Conservation (phyloP, 129 eudicot species). For the Flaveria bidentis region DNA sequence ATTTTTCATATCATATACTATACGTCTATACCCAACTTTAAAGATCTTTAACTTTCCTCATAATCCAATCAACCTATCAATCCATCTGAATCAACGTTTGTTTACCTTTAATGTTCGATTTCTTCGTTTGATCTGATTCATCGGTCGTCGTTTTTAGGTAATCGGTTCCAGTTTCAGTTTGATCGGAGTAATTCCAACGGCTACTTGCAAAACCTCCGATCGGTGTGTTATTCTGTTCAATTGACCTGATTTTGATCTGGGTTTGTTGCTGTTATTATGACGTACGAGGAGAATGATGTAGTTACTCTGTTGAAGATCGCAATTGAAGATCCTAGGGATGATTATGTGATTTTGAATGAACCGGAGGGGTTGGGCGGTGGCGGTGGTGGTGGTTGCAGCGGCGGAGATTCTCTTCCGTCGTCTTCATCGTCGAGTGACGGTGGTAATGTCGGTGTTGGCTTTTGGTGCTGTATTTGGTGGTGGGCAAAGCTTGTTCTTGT, state of each 20-base stretch:
- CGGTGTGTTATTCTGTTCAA: background rate
- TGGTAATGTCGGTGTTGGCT: constrained; percentile 23
- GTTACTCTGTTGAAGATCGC: constrained; percentile 35
- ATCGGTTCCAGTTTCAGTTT: constrained; percentile 15
- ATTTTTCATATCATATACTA: constrained; percentile 2
- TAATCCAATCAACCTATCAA: constrained; percentile 10
- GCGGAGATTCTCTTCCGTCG: constrained; percentile 22
- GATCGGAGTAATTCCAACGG: constrained; percentile 27
- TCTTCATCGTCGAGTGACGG: constrained; percentile 11
- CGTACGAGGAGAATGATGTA: constrained; percentile 28
- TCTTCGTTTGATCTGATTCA: background rate
- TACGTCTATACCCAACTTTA: constrained; percentile 18
- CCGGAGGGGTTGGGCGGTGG: constrained; percentile 39
- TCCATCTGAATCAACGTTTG: constrained; percentile 15
- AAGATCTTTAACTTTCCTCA: constrained; percentile 25
- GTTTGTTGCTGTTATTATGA: constrained; percentile 17
- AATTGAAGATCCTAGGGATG: constrained; percentile 46
- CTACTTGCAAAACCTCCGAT: constrained; percentile 28
- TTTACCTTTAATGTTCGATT: background rate
- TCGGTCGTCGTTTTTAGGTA: background rate
- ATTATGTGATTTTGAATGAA: constrained; percentile 48
- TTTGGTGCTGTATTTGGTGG: constrained; percentile 74
- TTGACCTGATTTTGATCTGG: constrained; percentile 1
- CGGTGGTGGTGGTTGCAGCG: constrained; percentile 10
- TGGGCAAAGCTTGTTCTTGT: constrained; percentile 78